These are phyloP conservation scores for Musa balbisiana DNA, from an alignment of 202 grass and related monocot genomes.

Conservation along the genomic window DNA sequence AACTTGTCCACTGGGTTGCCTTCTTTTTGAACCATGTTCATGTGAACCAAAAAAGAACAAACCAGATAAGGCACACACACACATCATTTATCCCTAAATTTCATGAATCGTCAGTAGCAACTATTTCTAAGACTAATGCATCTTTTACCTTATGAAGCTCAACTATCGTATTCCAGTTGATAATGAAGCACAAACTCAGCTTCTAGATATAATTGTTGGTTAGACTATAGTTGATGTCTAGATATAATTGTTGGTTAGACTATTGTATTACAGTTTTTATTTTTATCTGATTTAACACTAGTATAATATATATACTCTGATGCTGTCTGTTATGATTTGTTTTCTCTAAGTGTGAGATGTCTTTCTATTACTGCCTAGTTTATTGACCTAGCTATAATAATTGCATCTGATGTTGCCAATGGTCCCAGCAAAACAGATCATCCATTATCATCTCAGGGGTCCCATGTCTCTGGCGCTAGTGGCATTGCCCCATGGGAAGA, in stretches of 20 bases:
- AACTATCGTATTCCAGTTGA: no score
- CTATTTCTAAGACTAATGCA: no score
- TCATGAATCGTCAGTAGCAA: no score
- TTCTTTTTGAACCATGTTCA: no score
- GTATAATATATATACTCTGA: not conserved
- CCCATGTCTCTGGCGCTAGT: constrained; percentile 25
- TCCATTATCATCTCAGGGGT: constrained; percentile 21
- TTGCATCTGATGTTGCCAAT: constrained; percentile 40
- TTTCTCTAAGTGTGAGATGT: not conserved
- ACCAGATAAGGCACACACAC: no score
- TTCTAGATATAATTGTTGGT: not conserved
- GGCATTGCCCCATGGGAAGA: constrained; percentile 24
- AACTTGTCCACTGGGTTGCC: no score
- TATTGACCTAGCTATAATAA: not conserved
- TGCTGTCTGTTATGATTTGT: not conserved
- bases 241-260: not conserved
- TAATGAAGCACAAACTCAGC: not conserved
- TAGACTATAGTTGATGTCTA: not conserved
- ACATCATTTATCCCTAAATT: no score
- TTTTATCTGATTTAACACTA: not conserved
- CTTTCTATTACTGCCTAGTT: not conserved
- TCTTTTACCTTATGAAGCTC: no score
- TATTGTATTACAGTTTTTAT: not conserved
- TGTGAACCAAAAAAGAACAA: no score
- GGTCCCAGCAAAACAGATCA: constrained; percentile 34